Conservation (phyloP, 441 rosid genomes). For the Lepidium campestre region DNA sequence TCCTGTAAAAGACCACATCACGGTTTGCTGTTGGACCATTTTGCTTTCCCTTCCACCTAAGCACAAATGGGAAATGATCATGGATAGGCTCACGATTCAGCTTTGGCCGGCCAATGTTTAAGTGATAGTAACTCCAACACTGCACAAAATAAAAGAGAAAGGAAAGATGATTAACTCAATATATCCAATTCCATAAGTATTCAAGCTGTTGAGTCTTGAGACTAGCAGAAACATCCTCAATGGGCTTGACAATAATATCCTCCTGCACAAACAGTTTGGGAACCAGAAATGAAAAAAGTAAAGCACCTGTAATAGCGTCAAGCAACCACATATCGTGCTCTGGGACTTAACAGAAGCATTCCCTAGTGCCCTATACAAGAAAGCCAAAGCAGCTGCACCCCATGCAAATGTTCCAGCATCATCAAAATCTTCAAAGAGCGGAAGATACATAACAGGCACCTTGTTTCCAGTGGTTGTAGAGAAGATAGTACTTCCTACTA, state of each 20-base stretch:
- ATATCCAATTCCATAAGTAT: background rate
- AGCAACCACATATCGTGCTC: constrained; percentile 95
- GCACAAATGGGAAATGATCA: constrained; percentile 84
- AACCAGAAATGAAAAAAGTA: background rate
- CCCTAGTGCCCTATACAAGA: constrained; percentile 93
- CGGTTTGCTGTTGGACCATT: constrained; percentile 94
- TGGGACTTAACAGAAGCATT: constrained; percentile 96
- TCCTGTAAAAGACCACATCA: constrained; percentile 84
- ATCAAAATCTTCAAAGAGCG: constrained; percentile 76
- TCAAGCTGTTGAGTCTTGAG: background rate
- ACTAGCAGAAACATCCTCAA: background rate
- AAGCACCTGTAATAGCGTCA: constrained; percentile 80
- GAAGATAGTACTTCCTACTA: constrained; percentile 93
- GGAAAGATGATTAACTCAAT: background rate
- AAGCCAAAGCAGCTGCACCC: constrained; percentile 95
- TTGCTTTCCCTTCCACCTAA: constrained; percentile 94
- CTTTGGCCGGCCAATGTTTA: constrained; percentile 85
- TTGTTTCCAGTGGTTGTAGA: constrained; percentile 98
- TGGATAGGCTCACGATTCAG: constrained; percentile 78
- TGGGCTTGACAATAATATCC: background rate
- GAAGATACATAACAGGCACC: constrained; percentile 98
- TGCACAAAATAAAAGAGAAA: constrained; percentile 28
- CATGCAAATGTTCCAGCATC: constrained; percentile 83
- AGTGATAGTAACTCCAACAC: constrained; percentile 99
- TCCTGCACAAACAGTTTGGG: background rate